Evolutionary conservation across 805 yeast species (phyloP).

Genomic region (Saccharomyces jurei): DNA sequence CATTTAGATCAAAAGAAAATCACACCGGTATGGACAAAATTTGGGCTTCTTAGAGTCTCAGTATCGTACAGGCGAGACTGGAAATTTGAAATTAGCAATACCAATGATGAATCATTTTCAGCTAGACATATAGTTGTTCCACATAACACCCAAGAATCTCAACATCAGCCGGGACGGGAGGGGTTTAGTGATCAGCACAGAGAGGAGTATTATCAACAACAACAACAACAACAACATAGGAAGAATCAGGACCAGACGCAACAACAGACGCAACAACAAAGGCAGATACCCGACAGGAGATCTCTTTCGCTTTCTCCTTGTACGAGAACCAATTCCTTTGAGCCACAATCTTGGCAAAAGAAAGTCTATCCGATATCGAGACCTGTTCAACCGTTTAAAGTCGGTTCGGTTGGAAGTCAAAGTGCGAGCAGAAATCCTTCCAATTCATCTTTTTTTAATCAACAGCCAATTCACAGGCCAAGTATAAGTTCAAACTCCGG

Average conservation of each 20-base stretch:
- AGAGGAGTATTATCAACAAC: not conserved
- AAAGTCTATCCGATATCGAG: constrained; percentile 18
- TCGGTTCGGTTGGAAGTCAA: constrained; percentile 32
- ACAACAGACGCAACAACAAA: constrained; percentile 1
- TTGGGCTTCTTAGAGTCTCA: constrained; percentile 65
- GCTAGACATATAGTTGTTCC: not conserved
- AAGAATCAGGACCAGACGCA: not conserved
- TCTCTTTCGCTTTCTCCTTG: constrained; percentile 24
- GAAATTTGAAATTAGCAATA: constrained; percentile 43
- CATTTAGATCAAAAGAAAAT: constrained; percentile 58
- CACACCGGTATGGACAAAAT: constrained; percentile 63
- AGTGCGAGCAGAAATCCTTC: constrained; percentile 37
- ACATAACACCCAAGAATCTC: not conserved
- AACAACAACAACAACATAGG: not conserved
- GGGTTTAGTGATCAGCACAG: not conserved
- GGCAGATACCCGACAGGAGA: constrained; percentile 2
- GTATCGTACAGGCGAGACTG: constrained; percentile 73
- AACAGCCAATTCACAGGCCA: constrained; percentile 34
- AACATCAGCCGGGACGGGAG: not conserved
- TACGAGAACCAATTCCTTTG: constrained; percentile 11
- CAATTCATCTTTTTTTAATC: constrained; percentile 35
- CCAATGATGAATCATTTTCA: not conserved
- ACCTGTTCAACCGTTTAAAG: constrained; percentile 31
- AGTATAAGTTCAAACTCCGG: constrained; percentile 30
- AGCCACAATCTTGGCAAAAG: constrained; percentile 16